Evolutionary conservation across 2,329 filamentous ascomycete species (phyloP), one percentile per base, ranked within the genome.

Genomic region (Lasiodiplodia citricola): DNA sequence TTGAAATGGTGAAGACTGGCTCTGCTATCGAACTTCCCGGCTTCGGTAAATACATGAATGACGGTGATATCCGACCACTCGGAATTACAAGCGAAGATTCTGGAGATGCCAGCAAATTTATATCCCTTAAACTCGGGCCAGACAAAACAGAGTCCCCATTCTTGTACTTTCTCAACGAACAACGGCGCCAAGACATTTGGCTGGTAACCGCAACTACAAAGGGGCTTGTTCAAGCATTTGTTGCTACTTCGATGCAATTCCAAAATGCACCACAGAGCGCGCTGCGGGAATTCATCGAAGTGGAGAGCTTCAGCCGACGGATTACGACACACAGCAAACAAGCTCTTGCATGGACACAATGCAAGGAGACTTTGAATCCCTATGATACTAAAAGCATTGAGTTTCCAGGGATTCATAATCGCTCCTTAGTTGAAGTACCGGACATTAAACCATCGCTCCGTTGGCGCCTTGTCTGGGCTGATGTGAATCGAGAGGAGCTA

Each of bases 371-470:
- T 0, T 11, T 28, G 18, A 18, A 54, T 28, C 51, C 25, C 7
- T 54, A 21, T 11, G 44, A 11, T 21, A 10, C 44, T 10, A 2
- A 8, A 14, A 1, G 14, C 2, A 6, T 28, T 1, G 23, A 18
- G 10, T 54, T 54, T 2, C 51, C 51, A 3, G 51, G 51, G 7
- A 0, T 54, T 3, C 51, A 11, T 0, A 28, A 28, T 11, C 3
- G 8, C 13, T 54, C 51, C 1, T 0, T 10, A 2, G 51, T 18
- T 4, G 5, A 10, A 1, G 0, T 14, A 3, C 23, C 23, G 0
- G 6, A n/a, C 51, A 7, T 54, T 0, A 0, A 14, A 2, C 7
- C n/a, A 21, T 54, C 51, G 13, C 5, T 11, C 11, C 51, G 8
- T 18, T 54, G 51, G 51, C 51, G 25, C 3, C 23, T 54, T 13